Evolutionary conservation across 228 moss, liverwort and hornwort species (phyloP), one percentile per base, ranked within the genome.

Genomic region (Sphagnum magellanicum): DNA sequence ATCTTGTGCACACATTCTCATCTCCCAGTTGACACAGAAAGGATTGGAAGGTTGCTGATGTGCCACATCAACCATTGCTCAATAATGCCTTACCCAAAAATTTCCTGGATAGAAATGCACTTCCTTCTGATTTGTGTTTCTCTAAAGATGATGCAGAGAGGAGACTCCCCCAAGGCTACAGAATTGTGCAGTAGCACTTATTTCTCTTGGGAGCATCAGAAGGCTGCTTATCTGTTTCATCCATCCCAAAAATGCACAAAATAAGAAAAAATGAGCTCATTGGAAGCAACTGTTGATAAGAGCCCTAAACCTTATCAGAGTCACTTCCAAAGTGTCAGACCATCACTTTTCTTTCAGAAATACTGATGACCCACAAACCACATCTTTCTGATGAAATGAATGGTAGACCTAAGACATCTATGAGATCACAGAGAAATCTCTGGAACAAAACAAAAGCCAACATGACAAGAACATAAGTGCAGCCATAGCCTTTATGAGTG

Each of bases 161-260:
- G 66, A 52, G 65, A 69, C 52, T 48, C 53, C 65, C 67, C 64
- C 8, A 12, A 47, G 49, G 73, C 76, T 91, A 97, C 75, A 91
- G 89, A 72, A 97, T 90, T 63, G 91, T 88, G 85, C 97, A 97
- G 84, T 82, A 75, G 81, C 97, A 97, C 77, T 86, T 90, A 78
- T 90, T 91, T 75, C 81, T 89, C 87, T 93, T 97, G 68, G 93
- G 93, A 77, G 89, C 77, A 79, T 97, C 97, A 61, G 97, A 91
- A 65, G 84, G 97, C 88, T 91, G 93, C 83, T 91, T 91, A 70
- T 97, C 97, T 97, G 91, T 79, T 61, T 69, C 81, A 79, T 78
- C 65, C 52, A 8, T 13, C 48, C 8, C 10, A 16, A 16, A 47
- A 7, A 52, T 53, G 4, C 50, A 68, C 4, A 32, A 73, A 62